Evolutionary conservation across 2,329 filamentous ascomycete species (phyloP).

Genomic region (Fusarium mundagurra): DNA sequence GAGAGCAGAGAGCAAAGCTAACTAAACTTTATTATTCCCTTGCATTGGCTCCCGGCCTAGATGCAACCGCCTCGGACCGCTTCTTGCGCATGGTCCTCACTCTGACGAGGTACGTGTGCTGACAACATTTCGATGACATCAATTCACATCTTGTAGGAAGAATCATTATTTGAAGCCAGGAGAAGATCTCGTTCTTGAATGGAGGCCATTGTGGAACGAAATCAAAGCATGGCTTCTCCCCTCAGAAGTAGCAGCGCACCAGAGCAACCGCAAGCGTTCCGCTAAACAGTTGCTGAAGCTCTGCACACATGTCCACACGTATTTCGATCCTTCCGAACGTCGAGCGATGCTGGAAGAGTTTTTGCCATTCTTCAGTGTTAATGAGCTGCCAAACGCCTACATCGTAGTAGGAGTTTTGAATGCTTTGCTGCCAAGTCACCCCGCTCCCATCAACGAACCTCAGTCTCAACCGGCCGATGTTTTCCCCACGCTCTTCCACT

Average conservation of each 20-base stretch:
- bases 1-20: constrained; percentile 82
- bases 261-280: constrained; percentile 63
- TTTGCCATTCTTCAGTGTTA: constrained; percentile 89
- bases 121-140: constrained; percentile 13
- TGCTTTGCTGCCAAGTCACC: constrained; percentile 84
- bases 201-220: constrained; percentile 92
- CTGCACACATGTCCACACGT: constrained; percentile 88
- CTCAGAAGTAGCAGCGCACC: constrained; percentile 77
- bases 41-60: constrained; percentile 87
- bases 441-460: constrained; percentile 74
- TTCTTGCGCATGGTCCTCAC: constrained; percentile 98
- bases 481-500: constrained; percentile 92
- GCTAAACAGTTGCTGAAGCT: constrained; percentile 82
- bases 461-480: constrained; percentile 90
- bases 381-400: constrained; percentile 90
- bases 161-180: constrained; percentile 94
- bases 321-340: constrained; percentile 90
- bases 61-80: constrained; percentile 82
- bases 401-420: constrained; percentile 92
- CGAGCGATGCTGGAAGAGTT: constrained; percentile 84
- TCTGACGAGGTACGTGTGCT: constrained; percentile 80
- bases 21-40: constrained; percentile 96
- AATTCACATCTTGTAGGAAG: constrained; percentile 64
- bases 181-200: constrained; percentile 91
- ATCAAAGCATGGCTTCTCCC: constrained; percentile 91